Evolutionary conservation across 352 stramenopile species (phyloP).

Genomic region (Phytopythium litorale): DNA sequence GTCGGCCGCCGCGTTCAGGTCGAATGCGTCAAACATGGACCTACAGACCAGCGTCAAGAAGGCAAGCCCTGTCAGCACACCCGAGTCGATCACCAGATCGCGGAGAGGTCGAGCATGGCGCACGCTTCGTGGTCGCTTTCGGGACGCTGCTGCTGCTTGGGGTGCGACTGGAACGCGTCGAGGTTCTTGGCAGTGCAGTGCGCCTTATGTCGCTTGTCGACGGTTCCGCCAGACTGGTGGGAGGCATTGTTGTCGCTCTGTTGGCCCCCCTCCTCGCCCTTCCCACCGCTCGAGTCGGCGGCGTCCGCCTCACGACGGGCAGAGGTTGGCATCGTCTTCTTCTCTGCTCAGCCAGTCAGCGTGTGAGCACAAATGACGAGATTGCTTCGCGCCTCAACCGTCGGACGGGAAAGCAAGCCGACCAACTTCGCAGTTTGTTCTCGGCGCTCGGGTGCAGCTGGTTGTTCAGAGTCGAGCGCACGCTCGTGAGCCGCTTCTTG

Average conservation of each 20-base stretch:
- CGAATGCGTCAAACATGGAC: slow-evolving; percentile 55
- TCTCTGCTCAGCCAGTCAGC: slow-evolving; percentile 17
- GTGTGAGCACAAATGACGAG: background rate
- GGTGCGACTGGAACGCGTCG: background rate
- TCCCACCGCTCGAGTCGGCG: background rate
- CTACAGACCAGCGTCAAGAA: slow-evolving; percentile 10
- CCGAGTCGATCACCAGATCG: background rate
- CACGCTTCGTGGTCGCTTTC: slow-evolving; percentile 9
- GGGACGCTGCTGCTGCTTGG: background rate
- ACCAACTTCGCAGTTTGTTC: slow-evolving; percentile 65
- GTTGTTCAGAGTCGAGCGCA: slow-evolving; percentile 78
- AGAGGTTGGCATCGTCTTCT: slow-evolving; percentile 26
- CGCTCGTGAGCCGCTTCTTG: slow-evolving; percentile 63
- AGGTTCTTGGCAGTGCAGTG: background rate
- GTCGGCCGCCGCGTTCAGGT: slow-evolving; percentile 57
- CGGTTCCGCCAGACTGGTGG: slow-evolving; percentile 5
- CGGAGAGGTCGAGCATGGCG: background rate
- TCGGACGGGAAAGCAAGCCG: background rate
- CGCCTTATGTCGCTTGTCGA: background rate
- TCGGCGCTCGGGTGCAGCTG: slow-evolving; percentile 62
- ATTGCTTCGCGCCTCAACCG: background rate
- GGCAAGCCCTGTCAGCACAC: background rate
- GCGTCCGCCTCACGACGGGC: slow-evolving; percentile 11
- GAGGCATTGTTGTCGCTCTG: slow-evolving; percentile 21
- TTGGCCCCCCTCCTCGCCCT: background rate